Percentiles rank a stretch among this genome's conserved stretches.
Evolutionary conservation across 2,329 filamentous ascomycete genomes (phyloP).

Genomic region (Neoscytalidium dimidiatum): DNA sequence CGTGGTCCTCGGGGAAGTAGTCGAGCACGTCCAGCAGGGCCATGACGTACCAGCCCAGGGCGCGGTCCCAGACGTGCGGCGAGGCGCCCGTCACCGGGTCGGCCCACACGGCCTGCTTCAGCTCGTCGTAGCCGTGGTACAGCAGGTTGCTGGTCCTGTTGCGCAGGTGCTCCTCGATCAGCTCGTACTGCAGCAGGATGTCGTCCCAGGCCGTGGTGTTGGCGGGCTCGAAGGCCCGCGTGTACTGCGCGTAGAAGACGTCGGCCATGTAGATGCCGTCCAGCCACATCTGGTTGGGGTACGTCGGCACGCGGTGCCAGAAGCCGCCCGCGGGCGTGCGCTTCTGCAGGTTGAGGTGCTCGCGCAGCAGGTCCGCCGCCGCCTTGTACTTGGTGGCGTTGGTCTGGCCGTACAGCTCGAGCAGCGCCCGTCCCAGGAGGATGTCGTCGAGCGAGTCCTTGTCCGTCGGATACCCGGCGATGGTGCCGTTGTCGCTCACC

Average conservation of each 20-base stretch:
- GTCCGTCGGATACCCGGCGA: conserved; percentile 3
- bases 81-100: conserved; percentile 36
- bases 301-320: conserved; percentile 46
- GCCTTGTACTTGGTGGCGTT: conserved; percentile 51
- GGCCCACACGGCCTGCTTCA: conserved; percentile 38
- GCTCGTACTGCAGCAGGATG: conserved; percentile 37
- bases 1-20: conserved; percentile 43
- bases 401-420: conserved; percentile 50
- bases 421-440: conserved; percentile 55
- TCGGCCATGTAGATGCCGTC: conserved; percentile 53
- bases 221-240: conserved; percentile 37
- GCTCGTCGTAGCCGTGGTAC: conserved; percentile 38
- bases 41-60: conserved; percentile 42
- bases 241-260: conserved; percentile 42
- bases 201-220: conserved; percentile 49
- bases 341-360: conserved; percentile 52
- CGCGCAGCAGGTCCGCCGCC: conserved; percentile 50
- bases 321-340: conserved; percentile 55
- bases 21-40: conserved; percentile 52
- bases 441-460: conserved; percentile 51
- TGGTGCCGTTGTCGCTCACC: conserved; percentile 49
- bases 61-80: conserved; percentile 40
- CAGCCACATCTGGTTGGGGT: conserved; percentile 44
- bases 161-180: conserved; percentile 37
- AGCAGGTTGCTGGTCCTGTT: conserved; percentile 36